These are phyloP conservation scores for Allium cepa DNA, from an alignment of 106 monocot species.

Conservation along the genomic window DNA sequence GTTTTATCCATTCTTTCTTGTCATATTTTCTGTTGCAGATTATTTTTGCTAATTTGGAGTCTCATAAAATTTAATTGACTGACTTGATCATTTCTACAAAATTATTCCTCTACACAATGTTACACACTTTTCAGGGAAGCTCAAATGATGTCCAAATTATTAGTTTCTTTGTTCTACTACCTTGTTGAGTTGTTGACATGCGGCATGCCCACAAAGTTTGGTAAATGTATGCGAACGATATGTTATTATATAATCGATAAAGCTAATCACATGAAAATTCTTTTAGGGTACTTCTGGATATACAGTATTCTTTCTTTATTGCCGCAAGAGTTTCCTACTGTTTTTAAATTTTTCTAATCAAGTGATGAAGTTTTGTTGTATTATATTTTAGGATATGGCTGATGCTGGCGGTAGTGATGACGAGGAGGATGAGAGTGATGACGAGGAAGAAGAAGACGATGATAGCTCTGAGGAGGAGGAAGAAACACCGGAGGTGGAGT, in stretches of 20 bases:
- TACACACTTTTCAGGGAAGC: no score
- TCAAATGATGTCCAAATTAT: no score
- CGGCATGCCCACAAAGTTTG: no score
- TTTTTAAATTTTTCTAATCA: not conserved
- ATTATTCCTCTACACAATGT: no score
- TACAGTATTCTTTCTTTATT: not conserved
- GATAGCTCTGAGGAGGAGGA: constrained; percentile 31
- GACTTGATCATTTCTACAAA: no score
- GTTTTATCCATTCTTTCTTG: no score
- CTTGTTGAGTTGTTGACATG: no score
- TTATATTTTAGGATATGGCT: constrained; percentile 34
- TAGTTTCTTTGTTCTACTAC: no score
- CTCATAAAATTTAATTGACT: no score
- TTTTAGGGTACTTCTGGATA: not conserved
- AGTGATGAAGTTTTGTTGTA: not conserved
- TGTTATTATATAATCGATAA: not conserved
- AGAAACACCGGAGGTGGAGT: constrained; percentile 25
- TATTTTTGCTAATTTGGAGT: no score
- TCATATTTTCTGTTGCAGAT: no score
- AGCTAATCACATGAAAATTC: not conserved
- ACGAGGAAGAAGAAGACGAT: constrained; percentile 40
- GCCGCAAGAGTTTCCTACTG: not conserved
- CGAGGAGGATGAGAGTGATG: constrained; percentile 43
- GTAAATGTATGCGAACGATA: not conserved
- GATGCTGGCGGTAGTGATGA: constrained; percentile 23